Base-by-base conservation (phyloP, 2,329 filamentous ascomycete genomes). In the Balansia obtecta region DNA sequence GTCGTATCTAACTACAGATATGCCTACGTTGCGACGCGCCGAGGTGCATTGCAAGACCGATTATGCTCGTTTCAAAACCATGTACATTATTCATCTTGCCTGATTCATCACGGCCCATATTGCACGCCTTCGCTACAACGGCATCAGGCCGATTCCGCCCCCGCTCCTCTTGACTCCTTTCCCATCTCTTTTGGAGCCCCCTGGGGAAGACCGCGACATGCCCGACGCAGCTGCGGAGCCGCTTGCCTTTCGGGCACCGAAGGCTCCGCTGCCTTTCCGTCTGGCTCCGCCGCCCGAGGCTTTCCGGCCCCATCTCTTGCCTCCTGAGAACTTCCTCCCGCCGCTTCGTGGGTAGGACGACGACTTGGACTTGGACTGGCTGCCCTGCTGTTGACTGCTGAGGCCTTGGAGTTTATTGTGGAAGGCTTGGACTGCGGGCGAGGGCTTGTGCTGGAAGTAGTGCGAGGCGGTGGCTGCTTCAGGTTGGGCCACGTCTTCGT, bases 391-490 rank as follows among this genome's bases (percentile, higher is more conserved):
- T 39, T 62, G 63, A 48, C 54, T 61, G 43, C 55, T 58, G 27
- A 64, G 57, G 12, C 53, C 59, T 46, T 65, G 57, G 13, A 67
- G 60, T 48, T 56, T 60, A 44, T 56, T 58, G 50, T 68, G 61
- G 45, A 64, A 68, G 20, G 65, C 65, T 50, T 66, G 57, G 0
- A 67, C 65, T 13, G 67, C 60, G 11, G 63, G 55, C 9, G 55
- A 48, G 5, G 61, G 46, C 39, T 51, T 54, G 22, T 54, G 46
- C 37, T 59, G 57, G 53, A 79, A 79, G 60, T 74, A 79, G 49
- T 69, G 71, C 2, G 76, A 79, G 30, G 67, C 59, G 49, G 69
- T 66, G 15, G 66, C 66, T 0, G 64, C 64, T 13, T 64, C 67
- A 1, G 67, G 66, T 20, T 67, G 63, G 3, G 61, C 64, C 3